phyloP scores from a whole-genome alignment of 2,329 filamentous ascomycete genomes.

The Colletotrichum costaricense region DNA sequence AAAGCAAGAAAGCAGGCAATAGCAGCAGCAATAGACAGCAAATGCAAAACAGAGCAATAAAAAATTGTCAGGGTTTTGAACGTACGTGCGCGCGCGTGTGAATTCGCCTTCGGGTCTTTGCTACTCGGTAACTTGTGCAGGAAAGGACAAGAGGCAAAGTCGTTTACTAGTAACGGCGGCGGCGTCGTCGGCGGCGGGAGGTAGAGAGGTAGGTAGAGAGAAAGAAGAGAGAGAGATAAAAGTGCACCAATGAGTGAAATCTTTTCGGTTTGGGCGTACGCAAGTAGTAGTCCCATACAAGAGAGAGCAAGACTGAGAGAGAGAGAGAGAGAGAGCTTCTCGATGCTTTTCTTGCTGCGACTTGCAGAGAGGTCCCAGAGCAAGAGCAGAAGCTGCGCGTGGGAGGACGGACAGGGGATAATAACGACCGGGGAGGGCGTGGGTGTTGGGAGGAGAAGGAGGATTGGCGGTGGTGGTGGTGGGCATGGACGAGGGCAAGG shows the following conservation, averaged over 20 bases:
- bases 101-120: not conserved
- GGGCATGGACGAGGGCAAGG: slow-evolving; percentile 5
- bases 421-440: slow-evolving; percentile 33
- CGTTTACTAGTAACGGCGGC: not conserved
- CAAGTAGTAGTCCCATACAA: not conserved
- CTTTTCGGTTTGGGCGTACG: not conserved
- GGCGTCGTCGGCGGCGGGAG: not conserved
- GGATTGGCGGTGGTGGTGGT: not conserved
- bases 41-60: not conserved
- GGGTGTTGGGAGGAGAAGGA: slow-evolving; percentile 15
- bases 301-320: not conserved
- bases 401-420: slow-evolving; percentile 31
- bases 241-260: not conserved
- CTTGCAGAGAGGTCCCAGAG: slow-evolving; percentile 30
- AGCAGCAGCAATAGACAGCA: not conserved
- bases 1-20: not conserved
- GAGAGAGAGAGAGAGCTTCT: slow-evolving; percentile 20
- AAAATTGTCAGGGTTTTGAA: slow-evolving; percentile 25
- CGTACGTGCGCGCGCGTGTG: slow-evolving; percentile 1
- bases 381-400: slow-evolving; percentile 4
- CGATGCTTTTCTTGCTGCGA: slow-evolving; percentile 33
- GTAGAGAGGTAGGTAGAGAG: not conserved
- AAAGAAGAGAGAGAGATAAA: not conserved
- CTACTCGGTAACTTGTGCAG: not conserved
- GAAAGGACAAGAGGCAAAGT: not conserved